Evolutionary conservation across 805 yeast genomes (phyloP).

Genomic region (Peterozyma xylosa): DNA sequence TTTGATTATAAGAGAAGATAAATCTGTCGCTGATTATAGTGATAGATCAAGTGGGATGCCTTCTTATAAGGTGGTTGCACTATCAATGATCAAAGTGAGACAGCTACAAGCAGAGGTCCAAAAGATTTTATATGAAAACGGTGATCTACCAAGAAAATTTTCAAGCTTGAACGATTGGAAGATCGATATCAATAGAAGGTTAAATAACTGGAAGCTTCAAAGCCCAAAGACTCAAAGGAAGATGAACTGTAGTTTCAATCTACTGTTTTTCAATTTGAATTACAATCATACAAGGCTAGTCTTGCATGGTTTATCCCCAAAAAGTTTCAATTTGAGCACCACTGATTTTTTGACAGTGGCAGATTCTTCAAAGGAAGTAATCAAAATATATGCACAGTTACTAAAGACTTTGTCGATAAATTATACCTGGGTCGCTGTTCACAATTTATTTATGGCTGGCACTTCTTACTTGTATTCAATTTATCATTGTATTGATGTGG

Average conservation of each 20-base stretch:
- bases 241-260: constrained; percentile 71
- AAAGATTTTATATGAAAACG: constrained; percentile 60
- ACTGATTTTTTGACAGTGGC: constrained; percentile 51
- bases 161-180: constrained; percentile 56
- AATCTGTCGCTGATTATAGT: constrained; percentile 29
- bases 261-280: constrained; percentile 64
- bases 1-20: constrained; percentile 31
- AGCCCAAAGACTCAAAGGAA: constrained; percentile 48
- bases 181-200: constrained; percentile 34
- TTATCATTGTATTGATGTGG: constrained; percentile 56
- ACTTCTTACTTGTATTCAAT: constrained; percentile 74
- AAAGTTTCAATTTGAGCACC: constrained; percentile 42
- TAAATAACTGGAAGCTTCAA: constrained; percentile 56
- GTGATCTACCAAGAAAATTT: constrained; percentile 63
- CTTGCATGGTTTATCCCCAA: constrained; percentile 74
- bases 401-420: constrained; percentile 54
- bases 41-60: constrained; percentile 31
- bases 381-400: constrained; percentile 53
- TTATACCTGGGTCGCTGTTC: constrained; percentile 92
- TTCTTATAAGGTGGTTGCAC: constrained; percentile 61
- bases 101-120: constrained; percentile 74
- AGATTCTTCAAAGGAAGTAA: constrained; percentile 60
- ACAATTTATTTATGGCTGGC: constrained; percentile 83
- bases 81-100: constrained; percentile 63
- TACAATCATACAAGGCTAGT: constrained; percentile 68